A percentile compares a stretch with the other conserved stretches of the same genome.
Conservation (phyloP, 805 yeast species). For the Candida nonsorbophila region DNA sequence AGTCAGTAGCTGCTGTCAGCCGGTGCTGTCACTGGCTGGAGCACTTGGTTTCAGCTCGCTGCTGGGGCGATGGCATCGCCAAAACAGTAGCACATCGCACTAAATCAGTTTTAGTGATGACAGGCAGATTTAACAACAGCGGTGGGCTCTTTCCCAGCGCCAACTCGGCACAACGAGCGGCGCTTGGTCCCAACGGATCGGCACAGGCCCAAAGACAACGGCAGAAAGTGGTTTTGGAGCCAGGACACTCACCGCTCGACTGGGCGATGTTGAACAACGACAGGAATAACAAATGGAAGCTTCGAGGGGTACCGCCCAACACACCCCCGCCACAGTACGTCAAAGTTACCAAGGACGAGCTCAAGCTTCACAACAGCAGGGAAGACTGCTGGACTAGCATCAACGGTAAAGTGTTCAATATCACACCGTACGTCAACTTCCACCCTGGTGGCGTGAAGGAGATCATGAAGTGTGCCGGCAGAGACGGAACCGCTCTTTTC, state of each 20-base stretch:
- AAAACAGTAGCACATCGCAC: no score
- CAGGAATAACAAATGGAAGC: conserved; percentile 33
- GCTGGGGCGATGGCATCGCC: no score
- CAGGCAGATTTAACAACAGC: background rate
- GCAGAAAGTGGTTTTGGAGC: conserved; percentile 57
- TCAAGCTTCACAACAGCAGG: conserved; percentile 50
- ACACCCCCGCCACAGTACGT: conserved; percentile 50
- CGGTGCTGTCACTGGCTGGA: no score
- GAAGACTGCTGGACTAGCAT: conserved; percentile 85
- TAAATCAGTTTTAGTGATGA: no score
- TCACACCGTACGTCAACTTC: conserved; percentile 76
- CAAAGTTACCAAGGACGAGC: conserved; percentile 50
- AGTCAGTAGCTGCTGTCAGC: no score
- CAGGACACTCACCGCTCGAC: conserved; percentile 83
- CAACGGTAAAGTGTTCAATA: conserved; percentile 75
- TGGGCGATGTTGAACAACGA: conserved; percentile 65
- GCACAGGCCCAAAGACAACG: conserved; percentile 9
- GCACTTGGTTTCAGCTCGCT: no score
- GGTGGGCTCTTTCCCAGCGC: conserved; percentile 20
- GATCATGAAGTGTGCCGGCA: conserved; percentile 73
- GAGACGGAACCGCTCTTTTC: conserved; percentile 74
- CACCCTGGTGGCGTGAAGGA: conserved; percentile 93
- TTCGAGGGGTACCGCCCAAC: conserved; percentile 47
- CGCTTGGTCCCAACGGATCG: conserved; percentile 4
- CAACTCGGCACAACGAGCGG: conserved; percentile 34